A percentile compares a stretch with the other conserved stretches of the same genome.
Conservation (phyloP, 2,329 filamentous ascomycete genomes). For the Ramularia endophylla region DNA sequence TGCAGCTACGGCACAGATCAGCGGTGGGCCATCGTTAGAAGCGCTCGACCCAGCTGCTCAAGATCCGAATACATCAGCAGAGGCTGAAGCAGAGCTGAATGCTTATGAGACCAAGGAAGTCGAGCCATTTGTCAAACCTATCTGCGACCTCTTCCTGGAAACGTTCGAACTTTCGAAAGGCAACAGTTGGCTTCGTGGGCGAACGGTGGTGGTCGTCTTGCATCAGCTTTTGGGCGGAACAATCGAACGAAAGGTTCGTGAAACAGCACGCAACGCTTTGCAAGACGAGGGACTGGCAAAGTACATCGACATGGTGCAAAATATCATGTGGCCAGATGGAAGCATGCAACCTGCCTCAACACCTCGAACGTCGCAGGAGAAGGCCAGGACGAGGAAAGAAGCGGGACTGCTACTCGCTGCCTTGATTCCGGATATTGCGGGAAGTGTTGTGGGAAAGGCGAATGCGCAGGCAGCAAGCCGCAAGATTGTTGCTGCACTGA, state of each 20-base stretch:
- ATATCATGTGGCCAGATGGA: constrained; percentile 76
- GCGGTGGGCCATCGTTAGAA: constrained; percentile 36
- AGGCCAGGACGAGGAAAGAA: constrained; percentile 74
- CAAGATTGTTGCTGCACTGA: constrained; percentile 82
- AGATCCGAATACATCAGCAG: constrained; percentile 51
- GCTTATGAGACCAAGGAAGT: constrained; percentile 86
- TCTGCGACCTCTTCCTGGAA: constrained; percentile 95
- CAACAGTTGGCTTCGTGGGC: constrained; percentile 94
- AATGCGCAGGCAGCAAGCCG: constrained; percentile 89
- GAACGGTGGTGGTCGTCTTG: constrained; percentile 91
- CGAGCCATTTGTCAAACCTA: constrained; percentile 96
- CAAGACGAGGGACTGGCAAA: constrained; percentile 73
- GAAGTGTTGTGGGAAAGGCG: constrained; percentile 83
- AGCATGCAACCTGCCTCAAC: constrained; percentile 44
- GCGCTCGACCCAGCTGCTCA: constrained; percentile 35
- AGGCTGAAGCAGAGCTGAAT: constrained; percentile 89
- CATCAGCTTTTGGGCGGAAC: constrained; percentile 94
- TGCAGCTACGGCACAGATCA: constrained; percentile 55
- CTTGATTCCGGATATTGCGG: constrained; percentile 82
- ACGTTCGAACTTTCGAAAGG: constrained; percentile 90
- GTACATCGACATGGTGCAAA: constrained; percentile 68
- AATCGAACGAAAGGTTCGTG: constrained; percentile 90
- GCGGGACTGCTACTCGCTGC: constrained; percentile 85
- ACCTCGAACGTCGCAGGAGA: constrained; percentile 64
- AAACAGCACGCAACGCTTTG: constrained; percentile 66